Evolutionary conservation across 1,139 yeast species (phyloP).

Genomic region (Chernovozyma sophiae-reginae): DNA sequence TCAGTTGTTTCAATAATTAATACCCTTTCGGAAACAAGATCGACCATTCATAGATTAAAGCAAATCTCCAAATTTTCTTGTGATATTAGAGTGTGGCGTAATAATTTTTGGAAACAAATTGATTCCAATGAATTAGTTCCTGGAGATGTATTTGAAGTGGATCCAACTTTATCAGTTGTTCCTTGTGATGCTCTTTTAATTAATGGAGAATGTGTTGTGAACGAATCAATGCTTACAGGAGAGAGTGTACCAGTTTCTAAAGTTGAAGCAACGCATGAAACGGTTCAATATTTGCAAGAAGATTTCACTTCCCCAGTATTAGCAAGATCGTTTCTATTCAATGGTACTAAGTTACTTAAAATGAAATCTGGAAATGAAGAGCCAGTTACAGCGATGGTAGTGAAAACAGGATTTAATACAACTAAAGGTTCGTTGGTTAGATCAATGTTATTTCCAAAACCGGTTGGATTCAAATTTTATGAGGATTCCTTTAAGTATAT

Average conservation of each 20-base stretch:
- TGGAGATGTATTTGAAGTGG: conserved; percentile 92
- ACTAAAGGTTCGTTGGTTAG: conserved; percentile 94
- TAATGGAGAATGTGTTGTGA: conserved; percentile 90
- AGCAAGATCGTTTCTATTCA: conserved; percentile 73
- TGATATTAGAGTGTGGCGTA: conserved; percentile 86
- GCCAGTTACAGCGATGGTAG: conserved; percentile 83
- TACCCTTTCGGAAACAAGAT: conserved; percentile 78
- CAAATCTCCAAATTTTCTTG: conserved; percentile 71
- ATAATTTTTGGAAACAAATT: conserved; percentile 87
- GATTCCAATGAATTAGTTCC: conserved; percentile 85
- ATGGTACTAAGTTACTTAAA: conserved; percentile 85
- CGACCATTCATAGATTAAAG: conserved; percentile 67
- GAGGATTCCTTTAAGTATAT: conserved; percentile 92
- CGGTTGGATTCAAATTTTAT: conserved; percentile 89
- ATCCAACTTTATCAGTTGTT: conserved; percentile 65
- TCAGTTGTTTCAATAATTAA: conserved; percentile 76
- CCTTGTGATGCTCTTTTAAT: conserved; percentile 89
- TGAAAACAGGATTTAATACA: conserved; percentile 89
- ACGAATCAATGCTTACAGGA: conserved; percentile 95
- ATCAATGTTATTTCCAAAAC: conserved; percentile 95
- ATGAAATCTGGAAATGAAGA: conserved; percentile 63
- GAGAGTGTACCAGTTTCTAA: conserved; percentile 97
- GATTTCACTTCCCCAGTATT: conserved; percentile 64
- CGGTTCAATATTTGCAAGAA: conserved; percentile 50
- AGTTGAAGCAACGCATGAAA: conserved; percentile 58